A percentile compares a stretch with the other conserved stretches of the same genome.
phyloP scores from a whole-genome alignment of 192 early-diverging fungal genomes.

The Umbelopsis ramanniana region DNA sequence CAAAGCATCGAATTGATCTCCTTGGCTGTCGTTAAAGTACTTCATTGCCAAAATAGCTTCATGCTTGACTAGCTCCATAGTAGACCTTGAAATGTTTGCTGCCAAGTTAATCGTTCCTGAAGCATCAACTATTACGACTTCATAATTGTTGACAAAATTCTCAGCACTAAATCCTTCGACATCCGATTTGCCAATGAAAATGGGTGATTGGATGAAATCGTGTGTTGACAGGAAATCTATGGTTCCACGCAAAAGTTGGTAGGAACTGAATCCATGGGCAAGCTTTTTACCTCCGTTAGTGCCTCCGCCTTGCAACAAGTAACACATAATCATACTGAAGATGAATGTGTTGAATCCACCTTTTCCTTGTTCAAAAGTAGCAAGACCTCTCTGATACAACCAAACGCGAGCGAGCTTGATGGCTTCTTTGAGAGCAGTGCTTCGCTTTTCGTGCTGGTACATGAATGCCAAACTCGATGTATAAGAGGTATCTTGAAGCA shows the following conservation, averaged over 20 bases:
- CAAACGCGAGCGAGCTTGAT: conserved; percentile 83
- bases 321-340: conserved; percentile 86
- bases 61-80: conserved; percentile 62
- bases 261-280: conserved; percentile 73
- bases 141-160: conserved; percentile 66
- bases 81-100: conserved; percentile 41
- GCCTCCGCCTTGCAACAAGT: conserved; percentile 71
- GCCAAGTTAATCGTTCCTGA: conserved; percentile 85
- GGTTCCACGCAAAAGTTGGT: conserved; percentile 84
- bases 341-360: conserved; percentile 78
- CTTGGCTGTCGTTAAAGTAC: conserved; percentile 64
- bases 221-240: conserved; percentile 79
- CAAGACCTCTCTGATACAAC: conserved; percentile 77
- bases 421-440: conserved; percentile 80
- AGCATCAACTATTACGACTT: conserved; percentile 86
- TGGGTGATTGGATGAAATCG: conserved; percentile 63
- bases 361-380: conserved; percentile 36
- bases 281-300: conserved; percentile 64
- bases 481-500: conserved; percentile 78
- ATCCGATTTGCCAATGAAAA: conserved; percentile 74
- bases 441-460: conserved; percentile 72
- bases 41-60: conserved; percentile 68
- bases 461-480: conserved; percentile 79
- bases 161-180: conserved; percentile 64
- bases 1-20: conserved; percentile 77